These are phyloP conservation scores for Spergularia marina DNA, from an alignment of 148 eudicot genomes.

Conservation along the genomic window DNA sequence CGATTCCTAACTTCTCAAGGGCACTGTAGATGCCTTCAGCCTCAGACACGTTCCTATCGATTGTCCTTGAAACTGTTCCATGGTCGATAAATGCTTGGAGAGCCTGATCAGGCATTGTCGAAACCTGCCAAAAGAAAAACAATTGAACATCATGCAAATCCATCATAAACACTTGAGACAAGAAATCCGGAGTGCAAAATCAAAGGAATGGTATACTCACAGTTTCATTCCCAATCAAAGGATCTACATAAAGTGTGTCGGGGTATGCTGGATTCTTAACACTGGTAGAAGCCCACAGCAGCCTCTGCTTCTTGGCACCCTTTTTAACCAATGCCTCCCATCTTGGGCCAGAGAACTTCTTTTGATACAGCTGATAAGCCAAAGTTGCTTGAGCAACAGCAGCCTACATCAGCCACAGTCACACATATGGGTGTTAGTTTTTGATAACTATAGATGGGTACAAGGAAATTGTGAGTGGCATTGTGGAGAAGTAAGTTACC, in stretches of 20 bases:
- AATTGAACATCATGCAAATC: not conserved
- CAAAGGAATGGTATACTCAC: constrained; percentile 38
- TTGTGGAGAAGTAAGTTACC: constrained; percentile 37
- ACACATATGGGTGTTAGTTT: not conserved
- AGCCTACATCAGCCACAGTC: constrained; percentile 46
- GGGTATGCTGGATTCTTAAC: constrained; percentile 97
- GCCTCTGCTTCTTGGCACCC: constrained; percentile 97
- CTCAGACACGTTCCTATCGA: constrained; percentile 77
- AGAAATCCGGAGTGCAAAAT: not conserved
- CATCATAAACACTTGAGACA: not conserved
- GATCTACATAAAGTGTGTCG: constrained; percentile 86
- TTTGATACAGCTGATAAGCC: constrained; percentile 84
- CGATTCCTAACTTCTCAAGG: constrained; percentile 88
- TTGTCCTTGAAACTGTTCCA: constrained; percentile 83
- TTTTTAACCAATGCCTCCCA: constrained; percentile 96
- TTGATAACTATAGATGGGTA: not conserved
- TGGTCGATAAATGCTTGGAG: constrained; percentile 86
- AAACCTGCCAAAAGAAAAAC: constrained; percentile 48
- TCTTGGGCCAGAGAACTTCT: constrained; percentile 94
- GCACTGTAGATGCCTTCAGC: constrained; percentile 94
- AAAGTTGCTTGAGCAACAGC: constrained; percentile 95
- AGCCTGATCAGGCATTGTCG: constrained; percentile 99
- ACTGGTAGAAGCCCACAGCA: constrained; percentile 96
- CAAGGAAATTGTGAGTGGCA: not conserved
- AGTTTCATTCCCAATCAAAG: constrained; percentile 92